Evolutionary conservation across 768 basidiomycete species (phyloP).

Genomic region (Xerocomellus amylosporus): DNA sequence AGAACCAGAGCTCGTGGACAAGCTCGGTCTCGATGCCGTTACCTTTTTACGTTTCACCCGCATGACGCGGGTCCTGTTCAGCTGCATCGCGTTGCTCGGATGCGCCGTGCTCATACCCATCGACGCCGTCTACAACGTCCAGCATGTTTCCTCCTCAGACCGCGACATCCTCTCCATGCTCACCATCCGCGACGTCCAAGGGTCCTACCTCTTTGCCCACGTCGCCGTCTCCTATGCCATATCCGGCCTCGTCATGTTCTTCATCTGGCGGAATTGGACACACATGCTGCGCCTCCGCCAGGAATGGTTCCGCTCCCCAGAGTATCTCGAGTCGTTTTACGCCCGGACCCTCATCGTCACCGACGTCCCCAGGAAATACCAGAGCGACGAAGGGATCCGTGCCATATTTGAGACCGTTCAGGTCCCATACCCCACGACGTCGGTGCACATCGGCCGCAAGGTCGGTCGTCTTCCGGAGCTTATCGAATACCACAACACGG

Average conservation of each 20-base stretch:
- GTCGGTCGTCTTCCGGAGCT: constrained; percentile 88
- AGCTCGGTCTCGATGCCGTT: constrained; percentile 90
- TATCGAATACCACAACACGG: constrained; percentile 87
- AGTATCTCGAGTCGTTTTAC: constrained; percentile 88
- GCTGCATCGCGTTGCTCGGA: constrained; percentile 55
- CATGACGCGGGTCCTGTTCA: constrained; percentile 75
- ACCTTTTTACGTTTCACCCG: constrained; percentile 89
- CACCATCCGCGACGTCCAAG: constrained; percentile 81
- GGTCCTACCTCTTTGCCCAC: constrained; percentile 76
- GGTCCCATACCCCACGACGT: constrained; percentile 88
- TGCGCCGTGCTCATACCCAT: constrained; percentile 82
- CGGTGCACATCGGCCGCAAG: constrained; percentile 83
- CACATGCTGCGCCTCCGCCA: constrained; percentile 76
- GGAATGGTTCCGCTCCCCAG: constrained; percentile 86
- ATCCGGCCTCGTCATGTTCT: constrained; percentile 67
- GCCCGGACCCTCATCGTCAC: constrained; percentile 86
- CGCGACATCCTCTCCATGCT: constrained; percentile 73
- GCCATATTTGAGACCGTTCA: constrained; percentile 69
- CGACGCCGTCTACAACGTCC: constrained; percentile 81
- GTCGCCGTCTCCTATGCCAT: constrained; percentile 81
- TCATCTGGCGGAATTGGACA: constrained; percentile 73
- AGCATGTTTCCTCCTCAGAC: constrained; percentile 46
- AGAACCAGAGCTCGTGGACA: constrained; percentile 86
- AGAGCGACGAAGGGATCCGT: constrained; percentile 82
- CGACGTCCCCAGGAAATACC: constrained; percentile 73